A percentile compares a stretch with the other conserved stretches of the same genome.
These are phyloP conservation scores for Baorangia bicolor DNA, from an alignment of 768 basidiomycete genomes.

Conservation along the genomic window DNA sequence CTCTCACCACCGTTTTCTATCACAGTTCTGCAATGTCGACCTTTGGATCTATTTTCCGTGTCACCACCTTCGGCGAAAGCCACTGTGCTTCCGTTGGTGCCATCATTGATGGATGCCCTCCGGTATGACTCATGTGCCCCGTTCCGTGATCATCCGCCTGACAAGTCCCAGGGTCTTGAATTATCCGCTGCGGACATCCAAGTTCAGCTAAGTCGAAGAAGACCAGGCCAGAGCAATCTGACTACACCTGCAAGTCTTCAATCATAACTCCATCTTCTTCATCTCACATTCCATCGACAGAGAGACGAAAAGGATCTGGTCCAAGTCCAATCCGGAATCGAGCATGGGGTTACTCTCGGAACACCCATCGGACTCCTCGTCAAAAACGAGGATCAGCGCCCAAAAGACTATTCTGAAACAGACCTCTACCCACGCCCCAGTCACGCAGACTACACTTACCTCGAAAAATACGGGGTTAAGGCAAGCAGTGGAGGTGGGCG, in stretches of 20 bases:
- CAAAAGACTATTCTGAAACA: slow-evolving; percentile 98
- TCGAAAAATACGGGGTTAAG: slow-evolving; percentile 96
- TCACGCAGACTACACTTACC: slow-evolving; percentile 97
- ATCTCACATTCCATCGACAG: slow-evolving; percentile 41
- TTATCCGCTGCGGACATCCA: slow-evolving; percentile 85
- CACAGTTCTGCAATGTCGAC: slow-evolving; percentile 70
- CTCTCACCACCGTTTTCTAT: slow-evolving; percentile 13
- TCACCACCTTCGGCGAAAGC: slow-evolving; percentile 97
- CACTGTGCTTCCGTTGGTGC: slow-evolving; percentile 97
- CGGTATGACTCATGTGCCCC: slow-evolving; percentile 51
- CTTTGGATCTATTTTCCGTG: slow-evolving; percentile 87
- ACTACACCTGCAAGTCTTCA: slow-evolving; percentile 80
- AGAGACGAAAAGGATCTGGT: slow-evolving; percentile 96
- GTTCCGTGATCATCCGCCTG: slow-evolving; percentile 7
- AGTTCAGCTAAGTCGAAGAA: slow-evolving; percentile 81
- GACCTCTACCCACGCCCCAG: slow-evolving; percentile 96
- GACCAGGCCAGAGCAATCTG: slow-evolving; percentile 95
- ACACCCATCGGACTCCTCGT: slow-evolving; percentile 98
- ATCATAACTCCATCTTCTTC: background rate
- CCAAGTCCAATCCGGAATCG: slow-evolving; percentile 88
- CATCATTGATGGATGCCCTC: slow-evolving; percentile 96
- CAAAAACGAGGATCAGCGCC: slow-evolving; percentile 96
- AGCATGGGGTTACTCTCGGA: slow-evolving; percentile 92
- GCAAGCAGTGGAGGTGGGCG: slow-evolving; percentile 96
- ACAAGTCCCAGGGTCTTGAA: slow-evolving; percentile 65